Conservation (phyloP, 495 filamentous ascomycete genomes). For the Annulohypoxylon moriforme region DNA sequence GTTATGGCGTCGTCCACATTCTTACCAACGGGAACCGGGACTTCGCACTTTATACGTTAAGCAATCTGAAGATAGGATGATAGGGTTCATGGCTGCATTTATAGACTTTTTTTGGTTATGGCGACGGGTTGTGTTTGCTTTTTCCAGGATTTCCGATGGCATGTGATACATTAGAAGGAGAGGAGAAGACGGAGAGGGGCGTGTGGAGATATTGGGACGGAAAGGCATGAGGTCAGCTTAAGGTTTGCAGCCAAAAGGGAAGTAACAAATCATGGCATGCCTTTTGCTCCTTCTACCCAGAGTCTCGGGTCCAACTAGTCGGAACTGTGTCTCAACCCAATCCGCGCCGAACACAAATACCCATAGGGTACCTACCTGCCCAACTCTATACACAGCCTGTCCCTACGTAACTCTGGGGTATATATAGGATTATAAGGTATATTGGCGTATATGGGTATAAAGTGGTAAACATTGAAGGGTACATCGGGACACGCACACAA, state of each 20-base stretch:
- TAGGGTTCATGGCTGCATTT: slow-evolving; percentile 33
- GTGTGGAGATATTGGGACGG: slow-evolving; percentile 43
- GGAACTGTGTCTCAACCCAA: slow-evolving; percentile 44
- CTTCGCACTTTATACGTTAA: slow-evolving; percentile 30
- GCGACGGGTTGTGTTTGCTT: slow-evolving; percentile 7
- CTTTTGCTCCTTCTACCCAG: slow-evolving; percentile 44
- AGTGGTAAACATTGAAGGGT: too few species aligned
- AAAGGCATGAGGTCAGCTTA: slow-evolving; percentile 48
- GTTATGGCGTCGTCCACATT: slow-evolving; percentile 15
- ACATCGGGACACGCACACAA: slow-evolving; percentile 20
- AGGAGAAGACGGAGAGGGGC: slow-evolving; percentile 31
- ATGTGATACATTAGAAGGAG: slow-evolving; percentile 3
- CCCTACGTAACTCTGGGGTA: slow-evolving; percentile 32
- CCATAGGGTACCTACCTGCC: slow-evolving; percentile 39
- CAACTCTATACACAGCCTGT: slow-evolving; percentile 28
- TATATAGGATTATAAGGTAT: background rate
- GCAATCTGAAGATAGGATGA: slow-evolving; percentile 36
- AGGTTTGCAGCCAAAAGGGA: slow-evolving; percentile 48
- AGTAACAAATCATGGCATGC: slow-evolving; percentile 49
- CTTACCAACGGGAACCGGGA: background rate
- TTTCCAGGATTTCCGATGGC: background rate
- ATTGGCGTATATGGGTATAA: too few species aligned
- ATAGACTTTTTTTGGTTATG: slow-evolving; percentile 33
- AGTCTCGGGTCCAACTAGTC: slow-evolving; percentile 45
- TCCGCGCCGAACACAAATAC: slow-evolving; percentile 25